phyloP scores from a whole-genome alignment of 805 yeast species.

The Nakazawaea ambrosiae region DNA sequence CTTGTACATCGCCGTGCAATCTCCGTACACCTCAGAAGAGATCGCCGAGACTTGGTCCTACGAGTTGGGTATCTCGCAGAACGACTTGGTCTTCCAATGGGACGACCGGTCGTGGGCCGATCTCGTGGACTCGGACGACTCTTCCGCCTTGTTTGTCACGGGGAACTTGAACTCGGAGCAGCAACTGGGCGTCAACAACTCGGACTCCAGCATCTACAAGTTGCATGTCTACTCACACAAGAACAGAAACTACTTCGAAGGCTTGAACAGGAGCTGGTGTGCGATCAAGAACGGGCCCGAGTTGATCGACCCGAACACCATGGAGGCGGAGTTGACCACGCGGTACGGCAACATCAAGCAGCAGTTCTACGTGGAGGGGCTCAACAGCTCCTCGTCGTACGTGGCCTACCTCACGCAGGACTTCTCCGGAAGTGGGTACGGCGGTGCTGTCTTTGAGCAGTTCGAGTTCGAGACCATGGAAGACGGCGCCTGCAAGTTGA shows the following conservation, averaged over 20 bases:
- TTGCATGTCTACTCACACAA: slow-evolving; percentile 42
- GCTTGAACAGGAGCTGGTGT: slow-evolving; percentile 56
- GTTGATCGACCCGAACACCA: slow-evolving; percentile 17
- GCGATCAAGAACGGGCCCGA: slow-evolving; percentile 56
- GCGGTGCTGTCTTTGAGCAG: slow-evolving; percentile 58
- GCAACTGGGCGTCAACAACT: slow-evolving; percentile 1
- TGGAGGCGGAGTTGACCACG: slow-evolving; percentile 30
- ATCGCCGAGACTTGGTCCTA: slow-evolving; percentile 42
- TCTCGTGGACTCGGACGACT: slow-evolving; percentile 64
- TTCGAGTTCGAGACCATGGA: slow-evolving; percentile 51
- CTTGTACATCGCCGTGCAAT: slow-evolving; percentile 17
- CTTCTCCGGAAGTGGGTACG: slow-evolving; percentile 31
- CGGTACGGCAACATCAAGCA: slow-evolving; percentile 47
- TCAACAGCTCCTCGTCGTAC: slow-evolving; percentile 57
- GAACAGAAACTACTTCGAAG: slow-evolving; percentile 26
- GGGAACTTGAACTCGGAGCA: slow-evolving; percentile 32
- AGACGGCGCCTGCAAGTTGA: slow-evolving; percentile 57
- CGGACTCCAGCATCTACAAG: slow-evolving; percentile 21
- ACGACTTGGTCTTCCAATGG: slow-evolving; percentile 63
- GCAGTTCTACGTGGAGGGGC: slow-evolving; percentile 53
- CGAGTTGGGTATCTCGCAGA: slow-evolving; percentile 59
- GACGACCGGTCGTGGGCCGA: slow-evolving; percentile 48
- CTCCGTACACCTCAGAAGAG: slow-evolving; percentile 13
- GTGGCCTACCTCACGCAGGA: slow-evolving; percentile 56
- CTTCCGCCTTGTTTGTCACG: slow-evolving; percentile 59